Evolutionary conservation across 1,139 yeast species (phyloP), one percentile per base, ranked within the genome.

Genomic region (Zhuliangozyma blackwelliae): DNA sequence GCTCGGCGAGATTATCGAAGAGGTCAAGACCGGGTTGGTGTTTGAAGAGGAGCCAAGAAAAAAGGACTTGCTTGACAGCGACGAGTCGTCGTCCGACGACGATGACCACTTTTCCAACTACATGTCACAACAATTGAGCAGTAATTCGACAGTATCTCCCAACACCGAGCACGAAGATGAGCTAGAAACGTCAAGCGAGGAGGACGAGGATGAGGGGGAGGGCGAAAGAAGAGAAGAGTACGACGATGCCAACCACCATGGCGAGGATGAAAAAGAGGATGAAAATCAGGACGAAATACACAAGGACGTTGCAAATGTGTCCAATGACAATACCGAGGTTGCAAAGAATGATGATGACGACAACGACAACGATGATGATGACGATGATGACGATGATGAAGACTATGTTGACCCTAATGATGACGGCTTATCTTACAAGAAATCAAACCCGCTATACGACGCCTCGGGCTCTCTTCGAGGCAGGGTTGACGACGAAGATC

Each of bases 101-200:
- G 68, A 55, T 42, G 65, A 63, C 37, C 65, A 61, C 42, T 87
- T 87, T 54, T 79, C 90, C 13, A 77, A 83, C 41, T 88, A 87
- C 57, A 84, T 88, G 83, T 79, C 95, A 4, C 89, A 82, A 55
- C 92, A 88, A 55, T 72, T 87, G 54, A 73, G 82, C 10, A 75
- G 68, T 45, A 74, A 79, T 33, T 68, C 77, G n/a, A 77, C 80
- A 41, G 75, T 73, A 2, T 69, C 79, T n/a, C 33, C 39, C n/a
- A 34, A 38, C 23, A 33, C 30, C 10, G 39, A 39, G 32, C 47
- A 38, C 25, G 50, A 52, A 8, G 55, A 50, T 40, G 54, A 51
- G 16, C 40, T 43, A 19, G 50, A 51, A 11, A 44, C 47, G 21
- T 51, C 60, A 6, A 50, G 68, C 37, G 43, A 46, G 25, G 43